Evolutionary conservation across 345 rosid species (phyloP), one percentile per base, ranked within the genome.

Genomic region (Hirschfeldia incana): DNA sequence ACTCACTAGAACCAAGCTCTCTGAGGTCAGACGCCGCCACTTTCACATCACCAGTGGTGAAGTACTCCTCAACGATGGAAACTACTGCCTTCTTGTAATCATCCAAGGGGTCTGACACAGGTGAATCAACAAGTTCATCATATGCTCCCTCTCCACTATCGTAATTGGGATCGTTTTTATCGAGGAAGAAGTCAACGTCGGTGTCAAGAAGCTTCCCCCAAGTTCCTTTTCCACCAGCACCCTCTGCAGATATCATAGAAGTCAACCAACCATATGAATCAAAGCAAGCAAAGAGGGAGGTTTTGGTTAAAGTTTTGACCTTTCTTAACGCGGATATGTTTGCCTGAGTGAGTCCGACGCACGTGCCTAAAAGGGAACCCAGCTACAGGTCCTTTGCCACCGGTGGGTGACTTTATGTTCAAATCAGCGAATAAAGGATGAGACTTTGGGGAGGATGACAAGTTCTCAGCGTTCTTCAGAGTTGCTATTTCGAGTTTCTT

Each of bases 81-180:
- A 82, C 90, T 62, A 95, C 94, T 81, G 98, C 86, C 77, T 88
- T 95, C 82, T 95, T 95, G 88, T 90, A 93, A 53, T 91, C 97
- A 87, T 93, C 97, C 80, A 95, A 76, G 5, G 99, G 97, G 83
- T 95, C 97, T 12, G 97, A 88, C 51, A 91, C 82, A 59, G 91
- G 88, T 53, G 98, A 88, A 61, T 87, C 98, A 73, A 91, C 88
- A 55, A 93, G 97, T 78, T 84, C 88, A 78, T 92, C 87, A 76
- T 95, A 93, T 2, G 98, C 94, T 63, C 90, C 98, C 99, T 96
- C 99, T 78, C 97, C 99, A 75, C 99, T 93, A 74, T 96, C 99
- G 75, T 96, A 96, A 81, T 93, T 93, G 44, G 99, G 99, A 85
- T 96, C 99, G 76, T 90, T 96, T 37, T 89, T 84, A 82, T 96